Evolutionary conservation across 495 filamentous ascomycete genomes (phyloP), one percentile per base, ranked within the genome.

Genomic region (Penicillium tannophilum): DNA sequence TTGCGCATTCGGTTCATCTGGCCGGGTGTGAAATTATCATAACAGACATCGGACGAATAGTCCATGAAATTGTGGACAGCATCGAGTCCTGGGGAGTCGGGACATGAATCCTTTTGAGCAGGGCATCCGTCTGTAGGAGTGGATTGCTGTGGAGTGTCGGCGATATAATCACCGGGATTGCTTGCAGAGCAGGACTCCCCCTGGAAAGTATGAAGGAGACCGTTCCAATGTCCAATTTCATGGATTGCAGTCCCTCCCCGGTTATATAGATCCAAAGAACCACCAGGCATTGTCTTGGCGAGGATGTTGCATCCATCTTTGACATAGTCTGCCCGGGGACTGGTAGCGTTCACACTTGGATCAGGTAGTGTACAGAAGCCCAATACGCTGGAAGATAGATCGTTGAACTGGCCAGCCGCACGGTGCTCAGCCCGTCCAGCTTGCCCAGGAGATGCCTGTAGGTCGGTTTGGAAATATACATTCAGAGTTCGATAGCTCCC

Each of bases 181-280:
- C 62, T 60, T 0, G 65, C 39, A 7, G 66, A 68, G 62, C 80
- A 83, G 1, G 70, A 75, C 35, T 78, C 75, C 2, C 77, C 82
- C 65, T 85, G 75, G 56, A 85, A 86, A 2, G 78, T 80, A 59
- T 86, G 83, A 28, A 84, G 58, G 24, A 85, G 72, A 4, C 82
- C 82, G 55, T 84, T 78, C 83, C 83, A 86, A 63, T 86, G 83
- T 23, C 83, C 83, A 19, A 84, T 80, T 62, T 84, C 82, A 62
- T 84, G 82, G 28, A 83, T 77, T 0, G 79, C 76, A 6, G 82
- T 83, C 8, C 76, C 77, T 26, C 82, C 82, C 17, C 68, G 65
- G 42, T 81, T 76, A 51, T 84, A 84, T 20, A 73, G 70, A 12
- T 64, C 42, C 6, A 79, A 43, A n/a, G 66, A 62, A 31, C 74